These are phyloP conservation scores for Curvularia hawaiiensis DNA, from an alignment of 2,329 filamentous ascomycete species.

Conservation along the genomic window DNA sequence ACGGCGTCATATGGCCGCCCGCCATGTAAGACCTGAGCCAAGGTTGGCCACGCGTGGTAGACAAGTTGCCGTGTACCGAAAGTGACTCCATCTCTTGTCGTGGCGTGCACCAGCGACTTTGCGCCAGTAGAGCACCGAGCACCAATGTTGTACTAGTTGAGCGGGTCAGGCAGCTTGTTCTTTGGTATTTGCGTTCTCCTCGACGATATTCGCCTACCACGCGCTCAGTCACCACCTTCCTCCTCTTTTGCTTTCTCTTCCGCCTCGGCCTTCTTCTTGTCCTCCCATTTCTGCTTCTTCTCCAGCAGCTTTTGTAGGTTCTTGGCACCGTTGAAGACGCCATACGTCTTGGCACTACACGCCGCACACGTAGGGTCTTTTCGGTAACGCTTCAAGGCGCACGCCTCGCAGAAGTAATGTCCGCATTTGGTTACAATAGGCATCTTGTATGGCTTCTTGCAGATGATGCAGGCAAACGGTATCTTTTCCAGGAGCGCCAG, in stretches of 20 bases:
- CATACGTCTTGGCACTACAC: slow-evolving; percentile 82
- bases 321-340: slow-evolving; percentile 89
- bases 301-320: slow-evolving; percentile 80
- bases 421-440: slow-evolving; percentile 89
- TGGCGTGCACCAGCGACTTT: not conserved
- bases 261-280: slow-evolving; percentile 61
- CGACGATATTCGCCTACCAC: not conserved
- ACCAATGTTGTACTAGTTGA: not conserved
- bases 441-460: slow-evolving; percentile 75
- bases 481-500: slow-evolving; percentile 79
- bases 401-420: slow-evolving; percentile 94
- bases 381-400: slow-evolving; percentile 83
- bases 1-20: not conserved
- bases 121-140: not conserved
- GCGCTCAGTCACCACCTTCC: slow-evolving; percentile 24
- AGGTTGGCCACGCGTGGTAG: not conserved
- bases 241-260: slow-evolving; percentile 51
- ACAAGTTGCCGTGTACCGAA: not conserved
- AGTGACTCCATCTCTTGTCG: not conserved
- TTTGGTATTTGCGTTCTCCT: not conserved
- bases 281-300: slow-evolving; percentile 68
- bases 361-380: slow-evolving; percentile 86
- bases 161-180: not conserved
- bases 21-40: not conserved
- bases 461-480: slow-evolving; percentile 89